Base-by-base conservation (phyloP, 176 grass and related monocot genomes). In the Zea luxurians region DNA sequence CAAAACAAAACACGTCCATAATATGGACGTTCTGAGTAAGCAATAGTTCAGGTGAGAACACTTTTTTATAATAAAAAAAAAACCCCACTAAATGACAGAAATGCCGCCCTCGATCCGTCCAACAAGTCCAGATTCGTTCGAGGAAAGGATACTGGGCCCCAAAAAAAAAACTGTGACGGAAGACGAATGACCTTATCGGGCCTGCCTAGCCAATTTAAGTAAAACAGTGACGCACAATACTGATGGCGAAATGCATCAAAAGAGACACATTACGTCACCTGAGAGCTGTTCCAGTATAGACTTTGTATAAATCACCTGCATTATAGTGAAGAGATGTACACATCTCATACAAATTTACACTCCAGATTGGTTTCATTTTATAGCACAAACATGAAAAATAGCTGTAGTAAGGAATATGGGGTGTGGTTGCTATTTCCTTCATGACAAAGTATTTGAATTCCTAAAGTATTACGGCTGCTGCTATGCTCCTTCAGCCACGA, bases 391-490 rank as follows among this genome's bases (percentile, higher is more conserved):
- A 44, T 4, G 10, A 5, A 78, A 73, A 73, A 67, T 44, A 66
- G 11, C 49, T 48, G 55, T 38, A 64, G 12, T 49, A 78, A 59
- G 74, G 42, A 49, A 53, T 54, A 63, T 37, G 68, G 11, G 62
- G 16, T 21, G 37, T 53, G 61, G 6, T 61, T 75, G 36, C 10
- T 75, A 71, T 77, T 82, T 81, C 11, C 20, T 76, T 55, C 55
- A 27, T 5, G 54, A 69, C 15, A 6, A 10, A 37, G 43, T 67
- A 64, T 71, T 48, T 5, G 2, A 36, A 10, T 59, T 69, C 18
- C 20, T 70, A 8, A 47, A 70, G 44, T 48, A 70, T 15, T n/a
- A 40, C n/a, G 50, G 17, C 42, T 60, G 38, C 41, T 48, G 21
- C 8, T 64, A 66, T 35, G 49, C 17, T 78, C 52, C 48, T 73